Evolutionary conservation across 306 rosid genomes (phyloP).

Genomic region (Castanopsis chinensis): DNA sequence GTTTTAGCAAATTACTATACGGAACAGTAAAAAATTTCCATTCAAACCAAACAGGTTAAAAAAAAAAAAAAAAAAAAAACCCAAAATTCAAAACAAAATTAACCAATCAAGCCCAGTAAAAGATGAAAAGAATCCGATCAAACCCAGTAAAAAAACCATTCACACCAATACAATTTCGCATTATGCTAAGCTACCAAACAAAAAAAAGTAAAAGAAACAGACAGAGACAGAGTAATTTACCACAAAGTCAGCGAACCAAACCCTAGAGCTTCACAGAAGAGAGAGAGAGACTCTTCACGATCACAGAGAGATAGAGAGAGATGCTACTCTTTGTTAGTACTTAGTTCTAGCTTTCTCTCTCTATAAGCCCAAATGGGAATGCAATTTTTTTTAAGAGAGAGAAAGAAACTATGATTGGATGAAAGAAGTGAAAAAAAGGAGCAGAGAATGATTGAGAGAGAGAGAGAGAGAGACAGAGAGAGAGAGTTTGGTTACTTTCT

Average conservation of each 20-base stretch:
- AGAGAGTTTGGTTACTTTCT: neutral
- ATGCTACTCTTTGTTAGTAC: constrained; percentile 7
- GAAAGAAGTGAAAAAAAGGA: constrained; percentile 46
- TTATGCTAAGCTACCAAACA: neutral
- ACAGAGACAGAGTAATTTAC: constrained; percentile 21
- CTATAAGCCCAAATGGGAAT: constrained; percentile 6
- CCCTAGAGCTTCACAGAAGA: constrained; percentile 30
- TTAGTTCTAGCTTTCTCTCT: constrained; percentile 18
- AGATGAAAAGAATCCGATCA: constrained; percentile 28
- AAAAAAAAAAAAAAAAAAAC: neutral
- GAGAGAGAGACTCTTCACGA: neutral
- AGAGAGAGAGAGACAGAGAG: constrained; percentile 14
- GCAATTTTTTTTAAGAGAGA: constrained; percentile 9
- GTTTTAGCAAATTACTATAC: neutral
- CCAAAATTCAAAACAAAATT: neutral
- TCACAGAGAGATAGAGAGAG: neutral
- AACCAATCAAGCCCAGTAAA: no score
- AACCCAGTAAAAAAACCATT: neutral
- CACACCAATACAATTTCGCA: constrained; percentile 11
- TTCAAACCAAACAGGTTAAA: constrained; percentile 5
- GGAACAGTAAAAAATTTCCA: constrained; percentile 13
- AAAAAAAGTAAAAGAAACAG: constrained; percentile 16
- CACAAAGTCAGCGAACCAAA: constrained; percentile 45
- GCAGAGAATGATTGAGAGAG: constrained; percentile 71
- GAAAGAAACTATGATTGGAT: constrained; percentile 57